Conservation (phyloP, 768 basidiomycete genomes). For the Tulasnella sp. region DNA sequence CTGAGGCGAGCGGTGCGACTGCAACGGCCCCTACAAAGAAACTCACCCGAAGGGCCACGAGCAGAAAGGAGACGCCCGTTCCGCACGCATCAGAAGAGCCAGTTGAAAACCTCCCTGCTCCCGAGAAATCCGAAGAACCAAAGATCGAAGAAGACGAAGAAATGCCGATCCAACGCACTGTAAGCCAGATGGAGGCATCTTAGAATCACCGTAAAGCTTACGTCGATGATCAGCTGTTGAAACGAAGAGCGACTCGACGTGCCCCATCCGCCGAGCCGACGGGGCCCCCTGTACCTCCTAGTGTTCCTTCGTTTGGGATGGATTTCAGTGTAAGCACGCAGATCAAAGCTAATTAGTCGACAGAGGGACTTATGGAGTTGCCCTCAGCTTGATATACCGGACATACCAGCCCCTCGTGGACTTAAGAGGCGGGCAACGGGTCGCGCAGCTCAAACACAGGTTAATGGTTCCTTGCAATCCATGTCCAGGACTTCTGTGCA, state of each 20-base stretch:
- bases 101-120: not conserved
- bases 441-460: not conserved
- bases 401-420: slow-evolving; percentile 1
- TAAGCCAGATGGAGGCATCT: not conserved
- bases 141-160: not conserved
- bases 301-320: not conserved
- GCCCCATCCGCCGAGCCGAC: slow-evolving; percentile 12
- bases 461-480: not conserved
- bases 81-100: not conserved
- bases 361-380: not conserved
- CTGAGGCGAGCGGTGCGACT: not conserved
- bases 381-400: not conserved
- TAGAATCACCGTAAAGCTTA: not conserved
- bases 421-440: slow-evolving; percentile 23
- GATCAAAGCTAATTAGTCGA: not conserved
- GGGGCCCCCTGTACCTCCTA: not conserved
- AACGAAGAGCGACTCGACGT: slow-evolving; percentile 13
- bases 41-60: not conserved
- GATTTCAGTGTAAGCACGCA: not conserved
- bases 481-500: not conserved
- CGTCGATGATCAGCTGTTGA: not conserved
- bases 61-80: not conserved
- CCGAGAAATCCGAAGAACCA: not conserved
- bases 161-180: not conserved
- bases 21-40: slow-evolving; percentile 5